phyloP scores from a whole-genome alignment of 441 rosid genomes.

The Pelargonium fulgidum region DNA sequence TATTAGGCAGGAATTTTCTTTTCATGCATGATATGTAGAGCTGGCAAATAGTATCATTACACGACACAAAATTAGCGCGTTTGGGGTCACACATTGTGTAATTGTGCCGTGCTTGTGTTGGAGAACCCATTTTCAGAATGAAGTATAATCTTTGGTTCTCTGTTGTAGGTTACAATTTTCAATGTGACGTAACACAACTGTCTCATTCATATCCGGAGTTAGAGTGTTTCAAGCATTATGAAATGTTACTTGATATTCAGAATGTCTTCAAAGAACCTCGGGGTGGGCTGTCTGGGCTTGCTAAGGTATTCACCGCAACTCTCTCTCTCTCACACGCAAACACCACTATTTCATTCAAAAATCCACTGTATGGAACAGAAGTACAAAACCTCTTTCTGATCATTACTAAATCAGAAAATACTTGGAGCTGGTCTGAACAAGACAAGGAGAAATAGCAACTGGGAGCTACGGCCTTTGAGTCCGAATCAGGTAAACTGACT shows the following conservation, averaged over 20 bases:
- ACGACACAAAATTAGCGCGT: no score
- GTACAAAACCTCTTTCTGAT: background rate
- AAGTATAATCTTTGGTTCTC: background rate
- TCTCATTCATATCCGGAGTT: conserved; percentile 57
- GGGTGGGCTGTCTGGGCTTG: conserved; percentile 86
- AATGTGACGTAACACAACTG: conserved; percentile 64
- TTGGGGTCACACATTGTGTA: no score
- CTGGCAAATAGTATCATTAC: no score
- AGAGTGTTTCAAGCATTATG: conserved; percentile 69
- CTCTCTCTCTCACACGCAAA: background rate
- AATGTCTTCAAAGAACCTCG: conserved; percentile 51
- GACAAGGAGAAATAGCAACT: conserved; percentile 73
- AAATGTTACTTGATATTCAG: conserved; percentile 76
- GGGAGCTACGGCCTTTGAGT: conserved; percentile 80
- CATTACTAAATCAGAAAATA: conserved; percentile 47
- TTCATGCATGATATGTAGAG: background rate
- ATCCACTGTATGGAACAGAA: background rate
- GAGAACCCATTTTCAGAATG: no score
- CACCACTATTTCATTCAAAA: background rate
- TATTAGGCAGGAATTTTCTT: conserved; percentile 11
- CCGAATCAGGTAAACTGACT: conserved; percentile 55
- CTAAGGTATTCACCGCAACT: conserved; percentile 35
- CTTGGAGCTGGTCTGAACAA: conserved; percentile 80
- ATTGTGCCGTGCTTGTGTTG: no score
- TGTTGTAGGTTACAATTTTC: conserved; percentile 72